phyloP scores from a whole-genome alignment of 177 flowering plant genomes.

The Vitis hybrid region DNA sequence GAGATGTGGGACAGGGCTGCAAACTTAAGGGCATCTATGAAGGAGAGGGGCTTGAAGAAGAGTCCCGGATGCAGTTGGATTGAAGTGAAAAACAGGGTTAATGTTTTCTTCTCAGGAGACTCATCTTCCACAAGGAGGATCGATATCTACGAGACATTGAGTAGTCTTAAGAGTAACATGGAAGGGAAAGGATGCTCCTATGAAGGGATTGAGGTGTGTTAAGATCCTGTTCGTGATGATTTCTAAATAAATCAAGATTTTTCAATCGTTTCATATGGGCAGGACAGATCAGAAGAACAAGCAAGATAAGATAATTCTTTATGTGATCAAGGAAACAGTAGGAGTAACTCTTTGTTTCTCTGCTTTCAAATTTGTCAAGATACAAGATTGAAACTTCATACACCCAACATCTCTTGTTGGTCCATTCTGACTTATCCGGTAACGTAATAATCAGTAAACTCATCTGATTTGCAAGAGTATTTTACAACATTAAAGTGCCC shows the following conservation, averaged over 20 bases:
- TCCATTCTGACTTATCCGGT: not conserved
- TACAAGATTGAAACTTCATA: not conserved
- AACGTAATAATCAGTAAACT: not conserved
- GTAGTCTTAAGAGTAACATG: conserved; percentile 43
- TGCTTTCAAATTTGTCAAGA: not conserved
- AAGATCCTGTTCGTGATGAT: not conserved
- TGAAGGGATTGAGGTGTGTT: conserved; percentile 7
- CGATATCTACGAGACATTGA: conserved; percentile 40
- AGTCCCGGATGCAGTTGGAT: conserved; percentile 79
- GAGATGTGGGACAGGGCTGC: conserved; percentile 54
- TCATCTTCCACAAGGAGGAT: conserved; percentile 40
- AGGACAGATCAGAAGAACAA: no score
- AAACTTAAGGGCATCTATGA: conserved; percentile 43
- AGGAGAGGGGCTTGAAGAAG: conserved; percentile 53
- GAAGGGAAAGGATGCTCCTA: conserved; percentile 14
- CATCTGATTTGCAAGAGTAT: not conserved
- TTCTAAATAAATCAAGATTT: no score
- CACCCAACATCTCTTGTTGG: not conserved
- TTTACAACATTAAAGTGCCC: not conserved
- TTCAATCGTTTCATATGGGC: no score
- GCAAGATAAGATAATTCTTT: no score
- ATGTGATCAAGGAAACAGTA: not conserved
- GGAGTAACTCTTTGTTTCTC: not conserved
- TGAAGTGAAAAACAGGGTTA: conserved; percentile 44
- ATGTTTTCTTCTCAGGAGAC: conserved; percentile 54